These are phyloP conservation scores for Discostella stelligera DNA, from an alignment of 352 stramenopile genomes.

Conservation along the genomic window DNA sequence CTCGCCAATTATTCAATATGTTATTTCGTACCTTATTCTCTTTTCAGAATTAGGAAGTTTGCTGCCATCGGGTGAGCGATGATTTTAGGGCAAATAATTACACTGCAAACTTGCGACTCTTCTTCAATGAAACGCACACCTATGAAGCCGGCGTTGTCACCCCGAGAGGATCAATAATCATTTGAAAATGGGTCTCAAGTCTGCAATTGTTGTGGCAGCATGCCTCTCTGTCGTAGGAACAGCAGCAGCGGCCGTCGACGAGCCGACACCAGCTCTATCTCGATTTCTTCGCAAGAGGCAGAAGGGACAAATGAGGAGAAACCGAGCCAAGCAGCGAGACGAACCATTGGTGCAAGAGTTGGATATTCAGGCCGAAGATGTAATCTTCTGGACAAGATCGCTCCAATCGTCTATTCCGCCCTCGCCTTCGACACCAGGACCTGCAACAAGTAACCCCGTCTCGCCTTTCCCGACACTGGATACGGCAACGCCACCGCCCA, in stretches of 20 bases:
- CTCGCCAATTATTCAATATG: too few species aligned
- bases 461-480: neutral
- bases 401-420: neutral
- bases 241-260: neutral
- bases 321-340: neutral
- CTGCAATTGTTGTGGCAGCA: conserved; percentile 2
- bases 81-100: too few species aligned
- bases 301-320: neutral
- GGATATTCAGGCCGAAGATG: conserved; percentile 7
- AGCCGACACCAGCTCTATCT: neutral
- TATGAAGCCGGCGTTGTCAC: too few species aligned
- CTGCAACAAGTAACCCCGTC: neutral
- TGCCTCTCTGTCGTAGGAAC: conserved; percentile 4
- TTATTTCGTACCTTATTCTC: too few species aligned
- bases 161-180: neutral
- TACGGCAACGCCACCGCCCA: neutral
- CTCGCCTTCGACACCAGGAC: neutral
- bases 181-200: neutral
- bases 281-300: conserved; percentile 12
- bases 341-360: neutral
- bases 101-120: too few species aligned
- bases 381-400: conserved; percentile 2
- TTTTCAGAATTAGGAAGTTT: too few species aligned
- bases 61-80: too few species aligned
- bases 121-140: too few species aligned